Percentiles rank a stretch among this genome's conserved stretches.
These are phyloP conservation scores for Diversispora epigaea DNA, from an alignment of 192 early-diverging fungal species.

Conservation along the genomic window DNA sequence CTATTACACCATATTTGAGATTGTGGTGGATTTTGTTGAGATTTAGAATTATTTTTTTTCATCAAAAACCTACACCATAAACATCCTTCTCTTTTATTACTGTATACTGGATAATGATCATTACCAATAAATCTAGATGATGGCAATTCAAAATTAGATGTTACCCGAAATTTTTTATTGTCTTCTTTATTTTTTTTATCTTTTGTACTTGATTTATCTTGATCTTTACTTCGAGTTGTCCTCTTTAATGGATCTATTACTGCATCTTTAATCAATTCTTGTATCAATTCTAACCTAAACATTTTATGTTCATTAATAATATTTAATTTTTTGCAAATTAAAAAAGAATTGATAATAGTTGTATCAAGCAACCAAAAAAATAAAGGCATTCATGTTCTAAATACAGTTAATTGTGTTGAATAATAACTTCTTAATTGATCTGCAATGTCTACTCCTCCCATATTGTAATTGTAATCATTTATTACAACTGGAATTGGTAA, in stretches of 20 bases:
- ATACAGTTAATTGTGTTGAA: slow-evolving; percentile 27
- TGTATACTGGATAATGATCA: background rate
- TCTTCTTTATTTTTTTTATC: background rate
- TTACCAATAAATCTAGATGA: background rate
- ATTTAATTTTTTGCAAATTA: slow-evolving; percentile 15
- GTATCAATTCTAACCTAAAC: background rate
- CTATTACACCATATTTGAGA: slow-evolving; percentile 7
- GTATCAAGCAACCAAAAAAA: slow-evolving; percentile 39
- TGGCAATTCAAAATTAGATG: background rate
- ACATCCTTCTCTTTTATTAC: background rate
- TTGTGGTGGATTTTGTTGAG: too few relatives aligned
- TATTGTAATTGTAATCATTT: slow-evolving; percentile 38
- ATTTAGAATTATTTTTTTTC: background rate
- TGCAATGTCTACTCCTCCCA: slow-evolving; percentile 40
- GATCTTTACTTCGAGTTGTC: background rate
- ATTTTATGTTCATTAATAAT: background rate
- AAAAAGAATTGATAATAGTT: slow-evolving; percentile 20
- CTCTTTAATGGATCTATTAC: background rate
- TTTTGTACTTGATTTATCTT: background rate
- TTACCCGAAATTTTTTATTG: background rate
- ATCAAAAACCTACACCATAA: background rate
- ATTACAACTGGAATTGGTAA: slow-evolving; percentile 22
- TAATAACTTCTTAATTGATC: slow-evolving; percentile 36
- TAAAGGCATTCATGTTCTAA: slow-evolving; percentile 34
- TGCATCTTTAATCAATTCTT: background rate